These are phyloP conservation scores for Aureobasidium sp. DNA, from an alignment of 2,329 filamentous ascomycete genomes.

Conservation along the genomic window DNA sequence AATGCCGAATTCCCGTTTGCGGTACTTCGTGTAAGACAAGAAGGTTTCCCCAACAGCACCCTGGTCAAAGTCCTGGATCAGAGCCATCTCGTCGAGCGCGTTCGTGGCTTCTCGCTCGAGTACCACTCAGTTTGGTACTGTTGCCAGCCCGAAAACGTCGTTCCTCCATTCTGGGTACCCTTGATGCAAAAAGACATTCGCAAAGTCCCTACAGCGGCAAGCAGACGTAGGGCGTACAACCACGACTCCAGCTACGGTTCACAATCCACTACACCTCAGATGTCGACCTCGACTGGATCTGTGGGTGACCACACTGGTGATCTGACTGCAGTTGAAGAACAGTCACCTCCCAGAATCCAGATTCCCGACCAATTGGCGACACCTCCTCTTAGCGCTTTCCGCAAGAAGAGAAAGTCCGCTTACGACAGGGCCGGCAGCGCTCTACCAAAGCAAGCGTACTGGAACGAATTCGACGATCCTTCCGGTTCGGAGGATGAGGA, in stretches of 20 bases:
- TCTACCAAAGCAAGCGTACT: slow-evolving; percentile 44
- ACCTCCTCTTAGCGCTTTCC: slow-evolving; percentile 33
- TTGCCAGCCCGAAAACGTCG: slow-evolving; percentile 35
- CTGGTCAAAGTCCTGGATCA: slow-evolving; percentile 37
- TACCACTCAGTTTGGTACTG: slow-evolving; percentile 44
- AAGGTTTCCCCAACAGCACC: slow-evolving; percentile 32
- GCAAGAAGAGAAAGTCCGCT: slow-evolving; percentile 33
- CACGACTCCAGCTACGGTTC: slow-evolving; percentile 14
- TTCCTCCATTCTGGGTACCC: slow-evolving; percentile 40
- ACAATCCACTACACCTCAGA: slow-evolving; percentile 24
- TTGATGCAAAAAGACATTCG: slow-evolving; percentile 43
- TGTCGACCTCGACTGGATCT: slow-evolving; percentile 32
- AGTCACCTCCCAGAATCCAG: slow-evolving; percentile 17
- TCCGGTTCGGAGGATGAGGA: slow-evolving; percentile 54
- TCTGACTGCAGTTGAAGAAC: slow-evolving; percentile 23
- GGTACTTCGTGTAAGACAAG: slow-evolving; percentile 41
- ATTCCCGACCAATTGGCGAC: slow-evolving; percentile 29
- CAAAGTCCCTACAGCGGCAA: slow-evolving; percentile 38
- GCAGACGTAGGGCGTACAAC: slow-evolving; percentile 19
- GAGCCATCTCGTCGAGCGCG: slow-evolving; percentile 43
- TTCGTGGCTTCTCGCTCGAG: slow-evolving; percentile 46
- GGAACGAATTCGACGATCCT: slow-evolving; percentile 81
- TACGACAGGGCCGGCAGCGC: slow-evolving; percentile 21
- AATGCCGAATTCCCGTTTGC: slow-evolving; percentile 39
- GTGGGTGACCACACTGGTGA: slow-evolving; percentile 18